Evolutionary conservation across 2,329 filamentous ascomycete genomes (phyloP).

Genomic region (Didymella segeticola): DNA sequence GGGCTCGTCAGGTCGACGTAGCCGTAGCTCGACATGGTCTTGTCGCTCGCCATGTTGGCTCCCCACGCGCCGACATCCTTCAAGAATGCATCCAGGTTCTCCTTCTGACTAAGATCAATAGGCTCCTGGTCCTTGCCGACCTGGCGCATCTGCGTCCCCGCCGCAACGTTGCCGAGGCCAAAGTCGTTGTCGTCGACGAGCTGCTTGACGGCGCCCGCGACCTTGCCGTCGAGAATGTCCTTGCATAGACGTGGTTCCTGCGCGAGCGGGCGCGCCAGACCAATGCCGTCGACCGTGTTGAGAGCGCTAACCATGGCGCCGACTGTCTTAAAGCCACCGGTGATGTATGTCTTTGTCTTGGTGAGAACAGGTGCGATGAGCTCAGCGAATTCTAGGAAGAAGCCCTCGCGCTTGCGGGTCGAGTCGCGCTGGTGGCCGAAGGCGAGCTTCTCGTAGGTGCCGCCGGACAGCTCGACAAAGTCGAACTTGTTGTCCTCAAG

Average conservation of each 20-base stretch:
- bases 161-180: slow-evolving; percentile 54
- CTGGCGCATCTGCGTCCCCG: slow-evolving; percentile 60
- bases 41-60: slow-evolving; percentile 50
- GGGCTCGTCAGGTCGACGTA: slow-evolving; percentile 54
- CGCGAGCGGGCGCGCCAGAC: slow-evolving; percentile 61
- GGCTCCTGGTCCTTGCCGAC: slow-evolving; percentile 61
- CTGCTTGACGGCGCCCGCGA: slow-evolving; percentile 56
- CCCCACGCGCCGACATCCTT: slow-evolving; percentile 57
- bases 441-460: slow-evolving; percentile 64
- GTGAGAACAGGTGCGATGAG: slow-evolving; percentile 60
- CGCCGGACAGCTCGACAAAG: slow-evolving; percentile 66
- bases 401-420: slow-evolving; percentile 63
- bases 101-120: slow-evolving; percentile 58
- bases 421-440: slow-evolving; percentile 62
- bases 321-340: slow-evolving; percentile 63
- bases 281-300: slow-evolving; percentile 65
- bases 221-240: slow-evolving; percentile 54
- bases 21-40: slow-evolving; percentile 51
- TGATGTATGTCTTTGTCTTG: slow-evolving; percentile 65
- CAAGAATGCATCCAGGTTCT: slow-evolving; percentile 57
- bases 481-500: slow-evolving; percentile 61
- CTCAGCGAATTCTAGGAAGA: slow-evolving; percentile 67
- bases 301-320: slow-evolving; percentile 66
- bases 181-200: slow-evolving; percentile 61
- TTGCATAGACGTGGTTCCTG: slow-evolving; percentile 59